Evolutionary conservation across 2,329 filamentous ascomycete genomes (phyloP).

Genomic region (Xylariaceae sp.): DNA sequence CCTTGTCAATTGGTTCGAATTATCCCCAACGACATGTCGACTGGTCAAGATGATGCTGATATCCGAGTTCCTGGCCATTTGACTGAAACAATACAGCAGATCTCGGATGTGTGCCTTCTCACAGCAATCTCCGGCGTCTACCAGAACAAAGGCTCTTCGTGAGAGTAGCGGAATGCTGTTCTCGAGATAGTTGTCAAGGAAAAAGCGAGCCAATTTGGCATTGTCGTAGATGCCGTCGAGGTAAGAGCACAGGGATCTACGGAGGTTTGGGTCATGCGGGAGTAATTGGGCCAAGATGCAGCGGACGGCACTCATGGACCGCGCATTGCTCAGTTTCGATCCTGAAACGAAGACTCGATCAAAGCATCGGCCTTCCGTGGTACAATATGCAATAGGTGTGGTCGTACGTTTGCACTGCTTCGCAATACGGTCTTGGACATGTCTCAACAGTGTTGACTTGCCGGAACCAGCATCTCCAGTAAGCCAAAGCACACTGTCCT

Average conservation of each 20-base stretch:
- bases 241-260: slow-evolving; percentile 1
- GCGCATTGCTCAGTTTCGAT: slow-evolving; percentile 3
- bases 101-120: slow-evolving; percentile 13
- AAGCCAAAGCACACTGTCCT: slow-evolving; percentile 13
- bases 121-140: slow-evolving; percentile 7
- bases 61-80: slow-evolving; percentile 9
- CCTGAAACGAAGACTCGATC: not conserved
- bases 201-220: slow-evolving; percentile 9
- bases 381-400: slow-evolving; percentile 11
- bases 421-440: slow-evolving; percentile 10
- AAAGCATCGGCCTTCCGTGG: slow-evolving; percentile 1
- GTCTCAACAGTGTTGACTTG: slow-evolving; percentile 13
- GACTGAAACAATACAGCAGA: slow-evolving; percentile 8
- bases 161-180: not conserved
- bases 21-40: slow-evolving; percentile 2
- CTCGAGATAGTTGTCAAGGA: slow-evolving; percentile 11
- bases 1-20: slow-evolving; percentile 4
- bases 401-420: slow-evolving; percentile 9
- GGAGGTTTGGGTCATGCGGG: slow-evolving; percentile 7
- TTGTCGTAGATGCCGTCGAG: not conserved
- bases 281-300: slow-evolving; percentile 15
- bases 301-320: slow-evolving; percentile 8
- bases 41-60: slow-evolving; percentile 15
- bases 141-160: slow-evolving; percentile 15
- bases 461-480: slow-evolving; percentile 13